These are phyloP conservation scores for Codiaeum variegatum DNA, from an alignment of 441 rosid genomes.

Conservation along the genomic window DNA sequence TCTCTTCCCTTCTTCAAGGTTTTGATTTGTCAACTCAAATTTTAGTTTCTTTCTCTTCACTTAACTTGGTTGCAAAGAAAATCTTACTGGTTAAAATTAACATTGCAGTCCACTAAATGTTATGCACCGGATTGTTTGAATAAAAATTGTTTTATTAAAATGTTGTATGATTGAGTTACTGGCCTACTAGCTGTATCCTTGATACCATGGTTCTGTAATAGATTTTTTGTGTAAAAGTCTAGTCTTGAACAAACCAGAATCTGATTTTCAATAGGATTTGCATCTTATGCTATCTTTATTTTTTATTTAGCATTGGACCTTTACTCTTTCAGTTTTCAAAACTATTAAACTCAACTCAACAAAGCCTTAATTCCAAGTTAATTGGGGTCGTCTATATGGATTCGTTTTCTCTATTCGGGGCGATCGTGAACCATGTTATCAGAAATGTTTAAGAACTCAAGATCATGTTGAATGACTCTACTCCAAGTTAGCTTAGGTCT, in stretches of 20 bases:
- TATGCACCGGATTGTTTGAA: not conserved
- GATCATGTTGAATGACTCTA: too few relatives aligned
- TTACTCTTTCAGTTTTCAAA: constrained; percentile 4
- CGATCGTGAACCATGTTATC: too few relatives aligned
- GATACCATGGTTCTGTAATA: not conserved
- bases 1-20: constrained; percentile 46
- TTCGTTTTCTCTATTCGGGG: too few relatives aligned
- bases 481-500: too few relatives aligned
- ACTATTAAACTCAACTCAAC: too few relatives aligned
- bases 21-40: constrained; percentile 24
- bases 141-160: not conserved
- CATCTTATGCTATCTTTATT: not conserved
- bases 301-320: not conserved
- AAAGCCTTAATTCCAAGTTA: too few relatives aligned
- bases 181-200: not conserved
- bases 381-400: too few relatives aligned
- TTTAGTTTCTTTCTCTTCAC: constrained; percentile 10
- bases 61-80: too few relatives aligned
- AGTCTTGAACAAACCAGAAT: not conserved
- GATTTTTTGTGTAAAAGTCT: not conserved
- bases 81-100: constrained; percentile 1
- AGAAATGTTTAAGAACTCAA: too few relatives aligned
- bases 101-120: not conserved
- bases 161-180: not conserved
- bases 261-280: not conserved